Evolutionary conservation across 2,329 filamentous ascomycete species (phyloP).

Genomic region (Alternaria alternata): DNA sequence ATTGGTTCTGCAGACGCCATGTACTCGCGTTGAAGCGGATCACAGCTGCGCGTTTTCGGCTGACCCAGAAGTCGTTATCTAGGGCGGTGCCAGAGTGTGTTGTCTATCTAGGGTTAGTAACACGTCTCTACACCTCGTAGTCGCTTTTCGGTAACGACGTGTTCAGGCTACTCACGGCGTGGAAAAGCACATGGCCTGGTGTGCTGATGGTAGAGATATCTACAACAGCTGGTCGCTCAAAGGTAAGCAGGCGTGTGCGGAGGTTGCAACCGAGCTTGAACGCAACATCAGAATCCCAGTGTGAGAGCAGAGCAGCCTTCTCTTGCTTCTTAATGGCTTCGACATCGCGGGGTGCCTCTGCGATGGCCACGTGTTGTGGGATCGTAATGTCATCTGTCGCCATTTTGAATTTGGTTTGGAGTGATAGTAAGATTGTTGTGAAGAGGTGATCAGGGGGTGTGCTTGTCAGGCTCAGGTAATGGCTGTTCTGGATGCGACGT

Average conservation of each 20-base stretch:
- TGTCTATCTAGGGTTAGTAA: background rate
- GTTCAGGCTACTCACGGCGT: constrained; percentile 55
- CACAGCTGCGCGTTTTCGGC: constrained; percentile 76
- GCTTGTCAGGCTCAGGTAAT: background rate
- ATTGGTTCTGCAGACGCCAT: constrained; percentile 75
- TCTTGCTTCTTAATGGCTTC: constrained; percentile 52
- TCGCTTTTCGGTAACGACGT: background rate
- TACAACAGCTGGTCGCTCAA: constrained; percentile 65
- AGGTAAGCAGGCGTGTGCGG: constrained; percentile 65
- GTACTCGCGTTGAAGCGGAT: constrained; percentile 73
- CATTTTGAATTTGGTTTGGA: background rate
- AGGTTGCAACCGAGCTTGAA: constrained; percentile 70
- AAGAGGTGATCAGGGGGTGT: background rate
- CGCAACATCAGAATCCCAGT: constrained; percentile 69
- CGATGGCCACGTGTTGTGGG: constrained; percentile 33
- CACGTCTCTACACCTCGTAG: background rate
- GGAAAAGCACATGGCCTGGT: constrained; percentile 70
- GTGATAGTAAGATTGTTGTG: background rate
- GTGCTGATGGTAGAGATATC: constrained; percentile 67
- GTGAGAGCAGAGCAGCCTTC: constrained; percentile 49
- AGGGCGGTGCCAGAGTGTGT: constrained; percentile 71
- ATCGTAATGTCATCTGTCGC: constrained; percentile 20
- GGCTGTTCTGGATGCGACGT: background rate
- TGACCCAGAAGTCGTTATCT: constrained; percentile 72
- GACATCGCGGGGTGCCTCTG: constrained; percentile 43